A percentile compares a stretch with the other conserved stretches of the same genome.
These are phyloP conservation scores for Ceratocystis destructans DNA, from an alignment of 2,329 filamentous ascomycete genomes.

Conservation along the genomic window DNA sequence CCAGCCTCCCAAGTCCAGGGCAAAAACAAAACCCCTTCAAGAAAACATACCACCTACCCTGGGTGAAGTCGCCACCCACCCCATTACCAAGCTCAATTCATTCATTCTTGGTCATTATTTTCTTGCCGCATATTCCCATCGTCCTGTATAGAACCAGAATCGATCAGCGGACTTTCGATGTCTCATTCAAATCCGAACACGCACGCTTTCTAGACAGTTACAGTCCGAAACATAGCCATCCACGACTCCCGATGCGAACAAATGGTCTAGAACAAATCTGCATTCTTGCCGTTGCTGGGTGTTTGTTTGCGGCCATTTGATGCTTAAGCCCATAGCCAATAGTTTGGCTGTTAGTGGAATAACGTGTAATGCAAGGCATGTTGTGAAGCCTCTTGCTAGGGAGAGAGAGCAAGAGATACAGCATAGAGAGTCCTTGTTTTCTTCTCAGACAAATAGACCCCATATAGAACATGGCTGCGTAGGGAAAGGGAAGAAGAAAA, in stretches of 20 bases:
- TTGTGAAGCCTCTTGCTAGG: neutral
- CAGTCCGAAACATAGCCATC: conserved; percentile 2
- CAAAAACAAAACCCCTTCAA: too few species aligned
- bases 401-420: neutral
- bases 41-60: too few species aligned
- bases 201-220: neutral
- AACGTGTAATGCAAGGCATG: neutral
- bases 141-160: too few species aligned
- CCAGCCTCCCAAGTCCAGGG: neutral
- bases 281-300: conserved; percentile 5
- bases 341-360: neutral
- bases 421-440: too few species aligned
- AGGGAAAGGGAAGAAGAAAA: neutral
- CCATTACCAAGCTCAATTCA: too few species aligned
- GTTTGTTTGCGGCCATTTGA: neutral
- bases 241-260: neutral
- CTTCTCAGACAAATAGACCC: too few species aligned
- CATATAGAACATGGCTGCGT: neutral
- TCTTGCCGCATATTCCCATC: too few species aligned
- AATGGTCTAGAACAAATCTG: conserved; percentile 1
- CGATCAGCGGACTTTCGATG: neutral
- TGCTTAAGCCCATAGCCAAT: neutral
- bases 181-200: neutral
- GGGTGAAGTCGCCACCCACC: too few species aligned
- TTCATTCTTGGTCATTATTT: neutral